Evolutionary conservation across 257 asterid species (phyloP).

Genomic region (Dorcoceras hygrometricum): DNA sequence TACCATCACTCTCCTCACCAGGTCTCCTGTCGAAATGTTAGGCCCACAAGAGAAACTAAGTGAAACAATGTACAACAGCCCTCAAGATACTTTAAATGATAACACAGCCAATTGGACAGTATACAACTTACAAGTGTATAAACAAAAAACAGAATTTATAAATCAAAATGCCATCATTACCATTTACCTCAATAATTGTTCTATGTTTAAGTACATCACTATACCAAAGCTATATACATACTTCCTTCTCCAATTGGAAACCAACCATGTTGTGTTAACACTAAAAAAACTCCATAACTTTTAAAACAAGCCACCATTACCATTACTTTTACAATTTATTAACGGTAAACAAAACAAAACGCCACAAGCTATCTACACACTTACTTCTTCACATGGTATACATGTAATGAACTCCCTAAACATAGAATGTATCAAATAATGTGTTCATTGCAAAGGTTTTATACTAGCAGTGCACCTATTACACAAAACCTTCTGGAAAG

Average conservation of each 20-base stretch:
- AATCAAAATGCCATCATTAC: not conserved
- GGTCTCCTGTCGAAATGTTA: slow-evolving; percentile 52
- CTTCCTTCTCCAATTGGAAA: not conserved
- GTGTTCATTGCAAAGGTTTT: not conserved
- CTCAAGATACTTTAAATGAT: not conserved
- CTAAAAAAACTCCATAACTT: too few relatives aligned
- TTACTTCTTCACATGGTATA: not conserved
- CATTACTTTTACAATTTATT: too few relatives aligned
- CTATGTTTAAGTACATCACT: not conserved
- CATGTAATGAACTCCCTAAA: not conserved
- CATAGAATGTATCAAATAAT: not conserved
- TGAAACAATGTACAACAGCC: not conserved
- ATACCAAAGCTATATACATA: not conserved
- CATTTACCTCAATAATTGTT: not conserved
- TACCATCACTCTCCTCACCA: slow-evolving; percentile 78
- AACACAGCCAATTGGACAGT: not conserved
- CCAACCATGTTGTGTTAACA: not conserved
- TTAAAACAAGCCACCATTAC: too few relatives aligned
- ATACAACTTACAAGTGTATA: not conserved
- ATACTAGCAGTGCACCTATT: not conserved
- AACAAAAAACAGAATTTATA: too few relatives aligned
- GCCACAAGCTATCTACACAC: not conserved
- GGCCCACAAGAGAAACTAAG: slow-evolving; percentile 12
- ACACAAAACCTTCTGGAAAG: too few relatives aligned
- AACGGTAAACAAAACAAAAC: too few relatives aligned